Conservation (phyloP, 2,329 filamentous ascomycete genomes). For the Talaromyces pinophilus region DNA sequence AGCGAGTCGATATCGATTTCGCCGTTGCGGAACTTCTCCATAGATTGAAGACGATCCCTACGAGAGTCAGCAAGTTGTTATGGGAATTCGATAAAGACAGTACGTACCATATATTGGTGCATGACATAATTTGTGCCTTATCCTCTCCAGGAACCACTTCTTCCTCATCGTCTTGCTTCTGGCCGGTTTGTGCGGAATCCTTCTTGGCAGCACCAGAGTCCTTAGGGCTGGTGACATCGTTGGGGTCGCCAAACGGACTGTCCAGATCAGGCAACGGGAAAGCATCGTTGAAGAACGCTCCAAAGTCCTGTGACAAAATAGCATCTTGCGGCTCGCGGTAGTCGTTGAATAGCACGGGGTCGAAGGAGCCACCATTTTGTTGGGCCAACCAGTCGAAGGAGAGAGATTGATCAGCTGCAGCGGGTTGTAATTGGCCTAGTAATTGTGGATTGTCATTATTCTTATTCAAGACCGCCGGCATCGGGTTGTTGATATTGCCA, state of each 20-base stretch:
- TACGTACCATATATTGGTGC: slow-evolving; percentile 89
- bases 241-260: slow-evolving; percentile 71
- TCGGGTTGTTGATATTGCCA: slow-evolving; percentile 48
- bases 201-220: slow-evolving; percentile 53
- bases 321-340: slow-evolving; percentile 90
- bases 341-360: slow-evolving; percentile 86
- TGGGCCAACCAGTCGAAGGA: slow-evolving; percentile 69
- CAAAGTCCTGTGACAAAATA: slow-evolving; percentile 70
- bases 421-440: slow-evolving; percentile 28
- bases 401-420: slow-evolving; percentile 24
- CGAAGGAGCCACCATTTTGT: slow-evolving; percentile 83
- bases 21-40: slow-evolving; percentile 82
- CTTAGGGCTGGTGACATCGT: slow-evolving; percentile 36
- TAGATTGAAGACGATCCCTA: slow-evolving; percentile 88
- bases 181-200: slow-evolving; percentile 76
- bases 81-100: background rate
- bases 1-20: slow-evolving; percentile 92
- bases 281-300: slow-evolving; percentile 73
- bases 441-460: slow-evolving; percentile 34
- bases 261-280: slow-evolving; percentile 75
- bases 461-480: slow-evolving; percentile 42
- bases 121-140: slow-evolving; percentile 69
- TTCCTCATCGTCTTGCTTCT: slow-evolving; percentile 64
- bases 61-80: slow-evolving; percentile 44
- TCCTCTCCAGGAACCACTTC: slow-evolving; percentile 67